phyloP scores from a whole-genome alignment of 495 filamentous ascomycete species.

The Podospora sp. region DNA sequence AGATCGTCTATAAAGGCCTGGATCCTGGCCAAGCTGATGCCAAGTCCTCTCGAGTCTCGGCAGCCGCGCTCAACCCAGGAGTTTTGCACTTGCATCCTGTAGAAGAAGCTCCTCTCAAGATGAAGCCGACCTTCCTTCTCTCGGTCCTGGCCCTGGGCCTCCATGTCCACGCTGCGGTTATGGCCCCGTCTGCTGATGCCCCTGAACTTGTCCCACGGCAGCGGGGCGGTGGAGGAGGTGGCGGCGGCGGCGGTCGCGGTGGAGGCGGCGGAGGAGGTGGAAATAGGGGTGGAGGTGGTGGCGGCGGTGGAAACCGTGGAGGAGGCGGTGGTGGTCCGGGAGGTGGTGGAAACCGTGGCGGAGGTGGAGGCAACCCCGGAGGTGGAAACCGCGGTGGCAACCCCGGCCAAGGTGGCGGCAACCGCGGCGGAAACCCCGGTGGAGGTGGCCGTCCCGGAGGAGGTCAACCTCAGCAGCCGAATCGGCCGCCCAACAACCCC shows the following conservation, averaged over 20 bases:
- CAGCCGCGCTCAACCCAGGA: neutral
- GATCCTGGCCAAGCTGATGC: neutral
- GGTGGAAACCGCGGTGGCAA: too few relatives aligned
- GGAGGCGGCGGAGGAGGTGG: neutral
- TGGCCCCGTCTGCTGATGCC: neutral
- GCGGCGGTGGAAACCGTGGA: too few relatives aligned
- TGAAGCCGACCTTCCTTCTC: neutral
- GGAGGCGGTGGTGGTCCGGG: too few relatives aligned
- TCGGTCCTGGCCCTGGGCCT: neutral
- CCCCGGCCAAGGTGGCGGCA: too few relatives aligned
- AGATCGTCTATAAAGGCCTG: neutral
- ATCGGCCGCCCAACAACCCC: too few relatives aligned
- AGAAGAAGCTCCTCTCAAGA: neutral
- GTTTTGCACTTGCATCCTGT: neutral
- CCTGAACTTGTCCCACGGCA: neutral
- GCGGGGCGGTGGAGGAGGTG: neutral
- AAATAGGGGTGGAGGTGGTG: neutral
- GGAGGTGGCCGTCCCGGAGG: too few relatives aligned
- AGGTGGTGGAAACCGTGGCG: too few relatives aligned
- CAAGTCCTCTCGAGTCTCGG: neutral
- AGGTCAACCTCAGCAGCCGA: too few relatives aligned
- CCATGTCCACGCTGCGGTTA: neutral
- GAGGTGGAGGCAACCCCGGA: too few relatives aligned
- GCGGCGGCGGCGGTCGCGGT: neutral
- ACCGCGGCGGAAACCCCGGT: too few relatives aligned